A percentile compares a stretch with the other conserved stretches of the same genome.
Conservation (phyloP, 73 alveolate species). For the Paramecium tetraurelia region DNA sequence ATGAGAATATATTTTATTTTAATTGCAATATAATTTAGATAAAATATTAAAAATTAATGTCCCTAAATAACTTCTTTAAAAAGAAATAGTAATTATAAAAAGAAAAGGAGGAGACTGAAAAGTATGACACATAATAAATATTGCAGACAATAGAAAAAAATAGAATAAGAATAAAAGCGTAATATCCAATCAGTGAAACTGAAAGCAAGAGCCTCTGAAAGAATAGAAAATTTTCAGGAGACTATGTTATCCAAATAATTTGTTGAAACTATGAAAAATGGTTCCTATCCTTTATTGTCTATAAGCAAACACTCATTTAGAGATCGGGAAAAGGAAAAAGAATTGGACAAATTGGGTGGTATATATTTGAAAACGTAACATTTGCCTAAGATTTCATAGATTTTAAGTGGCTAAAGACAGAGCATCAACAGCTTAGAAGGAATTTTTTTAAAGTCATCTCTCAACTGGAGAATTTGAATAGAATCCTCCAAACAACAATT, state of each 20-base stretch:
- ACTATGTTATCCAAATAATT: slow-evolving; percentile 1
- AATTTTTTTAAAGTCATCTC: not conserved
- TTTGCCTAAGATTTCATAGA: not conserved
- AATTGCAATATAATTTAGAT: not conserved
- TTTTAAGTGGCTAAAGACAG: slow-evolving; percentile 6
- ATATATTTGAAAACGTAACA: slow-evolving; percentile 15
- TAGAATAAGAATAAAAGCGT: not conserved
- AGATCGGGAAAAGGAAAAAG: slow-evolving; percentile 23
- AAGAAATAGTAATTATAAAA: not conserved
- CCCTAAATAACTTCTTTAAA: not conserved
- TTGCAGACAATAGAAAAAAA: not conserved
- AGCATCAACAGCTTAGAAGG: not conserved
- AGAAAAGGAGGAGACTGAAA: not conserved
- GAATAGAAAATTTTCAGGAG: not conserved
- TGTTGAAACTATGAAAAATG: slow-evolving; percentile 1
- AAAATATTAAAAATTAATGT: not conserved
- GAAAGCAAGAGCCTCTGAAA: slow-evolving; percentile 5
- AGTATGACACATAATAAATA: not conserved
- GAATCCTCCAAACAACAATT: not conserved
- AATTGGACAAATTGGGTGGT: slow-evolving; percentile 26
- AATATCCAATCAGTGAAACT: not conserved
- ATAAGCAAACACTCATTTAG: slow-evolving; percentile 26
- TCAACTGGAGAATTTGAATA: not conserved
- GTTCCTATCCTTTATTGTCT: slow-evolving; percentile 10
- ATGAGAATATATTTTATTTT: not conserved